Percentiles rank a stretch among this genome's conserved stretches.
phyloP scores from a whole-genome alignment of 179 eudicot genomes.

The Corrigiola litoralis region DNA sequence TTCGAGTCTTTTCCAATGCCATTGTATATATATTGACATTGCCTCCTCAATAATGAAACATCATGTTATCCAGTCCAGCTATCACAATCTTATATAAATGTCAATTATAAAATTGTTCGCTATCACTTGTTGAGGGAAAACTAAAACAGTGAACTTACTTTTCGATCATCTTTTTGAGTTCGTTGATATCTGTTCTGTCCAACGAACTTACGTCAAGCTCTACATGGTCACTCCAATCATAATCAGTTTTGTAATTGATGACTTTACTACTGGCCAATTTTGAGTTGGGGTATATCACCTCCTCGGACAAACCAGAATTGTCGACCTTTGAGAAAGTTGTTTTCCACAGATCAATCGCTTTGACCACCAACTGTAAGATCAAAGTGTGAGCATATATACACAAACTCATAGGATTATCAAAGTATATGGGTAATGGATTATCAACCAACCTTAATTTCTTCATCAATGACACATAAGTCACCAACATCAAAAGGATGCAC shows the following conservation, averaged over 20 bases:
- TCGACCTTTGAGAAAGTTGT: constrained; percentile 16
- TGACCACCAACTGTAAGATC: constrained; percentile 15
- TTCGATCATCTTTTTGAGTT: not conserved
- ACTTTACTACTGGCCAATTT: constrained; percentile 6
- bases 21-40: no score
- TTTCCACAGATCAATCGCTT: constrained; percentile 7
- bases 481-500: constrained; percentile 27
- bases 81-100: no score
- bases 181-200: no score
- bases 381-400: not conserved
- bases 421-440: not conserved
- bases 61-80: no score
- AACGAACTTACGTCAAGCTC: not conserved
- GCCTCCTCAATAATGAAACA: no score
- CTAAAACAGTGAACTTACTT: not conserved
- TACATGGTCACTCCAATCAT: constrained; percentile 10
- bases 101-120: no score
- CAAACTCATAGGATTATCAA: not conserved
- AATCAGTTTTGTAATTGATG: constrained; percentile 12
- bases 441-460: constrained; percentile 6
- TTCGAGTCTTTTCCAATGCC: not conserved
- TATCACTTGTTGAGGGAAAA: no score
- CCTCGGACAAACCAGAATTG: not conserved
- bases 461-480: constrained; percentile 22
- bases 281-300: constrained; percentile 18